Evolutionary conservation across 495 filamentous ascomycete genomes (phyloP), one percentile per base, ranked within the genome.

Genomic region (Aspergillus heteromorphus): DNA sequence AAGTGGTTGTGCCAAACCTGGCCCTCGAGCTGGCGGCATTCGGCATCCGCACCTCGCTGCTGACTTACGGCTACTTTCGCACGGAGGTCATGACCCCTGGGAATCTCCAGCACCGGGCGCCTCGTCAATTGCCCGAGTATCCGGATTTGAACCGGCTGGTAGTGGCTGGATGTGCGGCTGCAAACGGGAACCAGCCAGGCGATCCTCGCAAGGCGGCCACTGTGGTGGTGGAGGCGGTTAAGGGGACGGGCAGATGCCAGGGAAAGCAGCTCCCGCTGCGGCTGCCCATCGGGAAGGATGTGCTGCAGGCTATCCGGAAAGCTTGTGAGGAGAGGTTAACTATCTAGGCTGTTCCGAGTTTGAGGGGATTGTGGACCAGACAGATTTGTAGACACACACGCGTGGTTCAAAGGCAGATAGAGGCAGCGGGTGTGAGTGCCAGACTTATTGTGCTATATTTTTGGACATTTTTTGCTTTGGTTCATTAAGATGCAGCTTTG

Each of bases 41-140:
- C 54, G 51, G 56, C 42, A 40, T 67, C 40, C 61, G 70, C 11
- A 73, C 57, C 13, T 69, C 69, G 13, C 43, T 70, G 4, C 59
- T 82, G 38, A 77, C 81, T 63, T 75, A 77, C 14, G 78, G 78
- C 58, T 48, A 49, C 40, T 62, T 59, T 51, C 45, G 56, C 2
- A 62, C 59, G 20, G 16, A 31, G 6, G 45, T 62, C 25, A 49
- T 55, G 11, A 16, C 43, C 4, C 21, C 59, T 1, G 58, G 40
- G 2, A 41, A 53, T 34, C 25, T 55, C 13, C 30, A 23, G 0
- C 41, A 55, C 36, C 53, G 53, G 0, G 53, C 53, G 6, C 53
- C 53, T 13, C 29, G 49, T 30, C 23, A 14, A 5, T 34, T 53
- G 30, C 48, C 47, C 23, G 49, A 51, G 2, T 51, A 48, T 45